Base-by-base conservation (phyloP, 2,329 filamentous ascomycete genomes). In the Ascochyta koolunga region DNA sequence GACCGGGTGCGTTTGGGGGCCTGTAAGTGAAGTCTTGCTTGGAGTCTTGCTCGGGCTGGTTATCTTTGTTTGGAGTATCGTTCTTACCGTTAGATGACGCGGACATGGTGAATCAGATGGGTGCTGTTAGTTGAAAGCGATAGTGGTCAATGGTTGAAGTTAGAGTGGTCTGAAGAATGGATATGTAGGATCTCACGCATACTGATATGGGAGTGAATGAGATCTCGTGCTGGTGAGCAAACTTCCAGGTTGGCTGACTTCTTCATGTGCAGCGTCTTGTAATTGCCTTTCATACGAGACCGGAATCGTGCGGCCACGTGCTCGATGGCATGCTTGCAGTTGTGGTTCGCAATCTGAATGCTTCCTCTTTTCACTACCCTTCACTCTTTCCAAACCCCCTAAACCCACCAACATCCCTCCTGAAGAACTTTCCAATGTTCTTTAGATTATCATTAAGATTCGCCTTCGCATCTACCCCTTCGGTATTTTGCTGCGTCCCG, bases 391-490 rank as follows among this genome's bases (percentile, higher is more conserved):
- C 72, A 63, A 75, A 76, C 6, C 72, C 69, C 41, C 70, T 67
- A 40, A 75, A 74, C 0, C 64, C 66, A 1, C 90, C 89, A 59
- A 93, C 87, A 78, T 97, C 93, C 59, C 93, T 82, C 59, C 89
- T 87, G 79, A 98, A 98, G 78, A 98, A 97, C 77, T 96, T 97
- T 21, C 93, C 93, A 76, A 99, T 90, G 73, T 91, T 96, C 78
- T 91, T 93, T 76, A 98, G 73, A 75, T 97, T 97, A 76, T 96
- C 93, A 71, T 97, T 96, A 60, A 97, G 84, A 46, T 89, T 91
- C 7, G 84, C 85, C 66, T 88, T 86, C 6, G 38, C 74, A 53
- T 53, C 68, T 48, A 48, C 70, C 21, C 19, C 64, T 48, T 44
- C 58, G 2, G 66, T 68, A 42, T 42, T 61, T 33, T 56, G 65